Percentiles rank a stretch among this genome's conserved stretches.
phyloP scores from a whole-genome alignment of 2,329 filamentous ascomycete genomes.

The Phyllachora maydis region DNA sequence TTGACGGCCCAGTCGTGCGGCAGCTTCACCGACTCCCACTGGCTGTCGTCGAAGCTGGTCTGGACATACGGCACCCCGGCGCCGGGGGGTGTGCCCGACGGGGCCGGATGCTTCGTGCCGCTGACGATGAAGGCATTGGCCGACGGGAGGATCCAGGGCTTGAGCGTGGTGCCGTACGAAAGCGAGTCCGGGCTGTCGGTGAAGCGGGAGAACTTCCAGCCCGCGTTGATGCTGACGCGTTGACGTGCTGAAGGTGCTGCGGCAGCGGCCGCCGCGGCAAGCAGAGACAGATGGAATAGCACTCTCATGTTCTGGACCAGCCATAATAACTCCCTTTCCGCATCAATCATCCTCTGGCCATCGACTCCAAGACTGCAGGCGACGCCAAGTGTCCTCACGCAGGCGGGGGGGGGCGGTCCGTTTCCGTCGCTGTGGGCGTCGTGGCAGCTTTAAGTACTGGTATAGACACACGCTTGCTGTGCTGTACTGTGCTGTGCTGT shows the following conservation, averaged over 20 bases:
- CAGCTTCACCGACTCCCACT: conserved; percentile 18
- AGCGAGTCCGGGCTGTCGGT: conserved; percentile 12
- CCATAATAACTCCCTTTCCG: conserved; percentile 1
- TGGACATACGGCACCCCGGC: conserved; percentile 9
- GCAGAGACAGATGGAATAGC: not conserved
- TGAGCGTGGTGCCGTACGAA: conserved; percentile 10
- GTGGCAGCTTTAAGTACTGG: too few species aligned
- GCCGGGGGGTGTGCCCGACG: conserved; percentile 8
- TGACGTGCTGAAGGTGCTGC: too few species aligned
- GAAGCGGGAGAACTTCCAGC: conserved; percentile 14
- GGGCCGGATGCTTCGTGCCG: conserved; percentile 7
- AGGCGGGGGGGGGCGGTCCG: too few species aligned
- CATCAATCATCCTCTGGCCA: too few species aligned
- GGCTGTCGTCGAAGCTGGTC: conserved; percentile 13
- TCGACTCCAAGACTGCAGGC: too few species aligned
- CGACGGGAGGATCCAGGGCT: conserved; percentile 11
- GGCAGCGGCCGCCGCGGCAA: too few species aligned
- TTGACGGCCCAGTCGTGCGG: conserved; percentile 28
- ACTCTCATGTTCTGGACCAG: not conserved
- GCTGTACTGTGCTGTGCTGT: too few species aligned
- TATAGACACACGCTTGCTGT: too few species aligned
- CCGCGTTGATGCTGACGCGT: conserved; percentile 12
- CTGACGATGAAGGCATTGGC: conserved; percentile 9
- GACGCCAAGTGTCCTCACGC: too few species aligned
- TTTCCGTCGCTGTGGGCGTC: too few species aligned